These are phyloP conservation scores for Hypoxylon sp. DNA, from an alignment of 2,329 filamentous ascomycete genomes.

Conservation along the genomic window DNA sequence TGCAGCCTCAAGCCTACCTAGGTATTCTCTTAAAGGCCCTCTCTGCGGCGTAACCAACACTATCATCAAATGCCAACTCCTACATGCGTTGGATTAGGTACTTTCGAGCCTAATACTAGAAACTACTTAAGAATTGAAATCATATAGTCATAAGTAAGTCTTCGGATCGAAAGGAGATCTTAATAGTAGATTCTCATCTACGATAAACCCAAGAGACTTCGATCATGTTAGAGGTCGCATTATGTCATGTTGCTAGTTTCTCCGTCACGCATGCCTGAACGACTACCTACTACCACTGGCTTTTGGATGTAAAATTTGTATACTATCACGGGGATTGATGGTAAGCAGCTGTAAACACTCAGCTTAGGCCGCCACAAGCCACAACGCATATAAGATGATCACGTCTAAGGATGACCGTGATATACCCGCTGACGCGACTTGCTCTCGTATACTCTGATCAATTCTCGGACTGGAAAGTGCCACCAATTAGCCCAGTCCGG, in stretches of 20 bases:
- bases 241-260: not conserved
- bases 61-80: too few species aligned
- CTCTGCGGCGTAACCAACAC: too few species aligned
- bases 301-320: not conserved
- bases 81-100: too few species aligned
- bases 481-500: not conserved
- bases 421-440: conserved; percentile 19
- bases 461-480: not conserved
- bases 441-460: not conserved
- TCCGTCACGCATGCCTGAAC: not conserved
- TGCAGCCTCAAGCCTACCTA: too few species aligned
- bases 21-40: too few species aligned
- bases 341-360: not conserved
- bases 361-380: not conserved
- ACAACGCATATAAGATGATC: conserved; percentile 10
- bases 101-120: not conserved
- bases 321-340: not conserved
- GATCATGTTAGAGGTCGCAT: not conserved
- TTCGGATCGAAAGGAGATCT: not conserved
- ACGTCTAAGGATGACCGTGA: not conserved
- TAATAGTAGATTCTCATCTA: not conserved
- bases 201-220: too few species aligned
- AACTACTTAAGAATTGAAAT: not conserved
- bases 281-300: not conserved
- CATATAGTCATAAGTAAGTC: not conserved